These are phyloP conservation scores for Chiua virens DNA, from an alignment of 768 basidiomycete species.

Conservation along the genomic window DNA sequence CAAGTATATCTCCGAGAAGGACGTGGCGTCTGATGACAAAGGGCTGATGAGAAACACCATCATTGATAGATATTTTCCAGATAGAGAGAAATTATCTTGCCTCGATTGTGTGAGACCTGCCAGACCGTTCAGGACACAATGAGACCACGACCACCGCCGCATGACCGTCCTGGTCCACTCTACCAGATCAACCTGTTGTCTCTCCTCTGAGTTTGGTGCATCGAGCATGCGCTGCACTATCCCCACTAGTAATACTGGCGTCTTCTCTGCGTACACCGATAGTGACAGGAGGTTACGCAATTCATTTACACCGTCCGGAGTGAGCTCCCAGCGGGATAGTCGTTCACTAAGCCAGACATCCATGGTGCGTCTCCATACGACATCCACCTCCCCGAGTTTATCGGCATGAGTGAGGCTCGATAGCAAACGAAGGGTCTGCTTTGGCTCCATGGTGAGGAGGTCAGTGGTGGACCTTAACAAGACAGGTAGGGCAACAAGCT, in stretches of 20 bases:
- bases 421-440: constrained; percentile 46
- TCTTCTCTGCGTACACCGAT: constrained; percentile 48
- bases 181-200: constrained; percentile 43
- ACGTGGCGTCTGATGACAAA: constrained; percentile 23
- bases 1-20: constrained; percentile 53
- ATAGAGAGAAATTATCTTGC: constrained; percentile 30
- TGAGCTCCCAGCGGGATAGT: constrained; percentile 43
- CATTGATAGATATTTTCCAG: neutral
- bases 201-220: constrained; percentile 31
- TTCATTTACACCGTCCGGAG: constrained; percentile 45
- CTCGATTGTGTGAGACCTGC: constrained; percentile 46
- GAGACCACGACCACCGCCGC: constrained; percentile 58
- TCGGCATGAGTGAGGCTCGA: constrained; percentile 47
- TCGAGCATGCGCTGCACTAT: constrained; percentile 46
- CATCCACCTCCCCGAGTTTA: constrained; percentile 56
- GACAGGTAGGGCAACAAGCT: constrained; percentile 58
- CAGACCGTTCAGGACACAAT: constrained; percentile 54
- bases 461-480: constrained; percentile 52
- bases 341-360: constrained; percentile 48
- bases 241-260: constrained; percentile 41
- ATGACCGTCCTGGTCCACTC: constrained; percentile 48
- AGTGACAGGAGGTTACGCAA: constrained; percentile 56
- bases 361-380: constrained; percentile 57
- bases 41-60: constrained; percentile 11
- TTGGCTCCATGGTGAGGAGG: constrained; percentile 46